Percentiles rank a stretch among this genome's conserved stretches.
Evolutionary conservation across 345 rosid species (phyloP).

Genomic region (Eucalyptus melliodora): DNA sequence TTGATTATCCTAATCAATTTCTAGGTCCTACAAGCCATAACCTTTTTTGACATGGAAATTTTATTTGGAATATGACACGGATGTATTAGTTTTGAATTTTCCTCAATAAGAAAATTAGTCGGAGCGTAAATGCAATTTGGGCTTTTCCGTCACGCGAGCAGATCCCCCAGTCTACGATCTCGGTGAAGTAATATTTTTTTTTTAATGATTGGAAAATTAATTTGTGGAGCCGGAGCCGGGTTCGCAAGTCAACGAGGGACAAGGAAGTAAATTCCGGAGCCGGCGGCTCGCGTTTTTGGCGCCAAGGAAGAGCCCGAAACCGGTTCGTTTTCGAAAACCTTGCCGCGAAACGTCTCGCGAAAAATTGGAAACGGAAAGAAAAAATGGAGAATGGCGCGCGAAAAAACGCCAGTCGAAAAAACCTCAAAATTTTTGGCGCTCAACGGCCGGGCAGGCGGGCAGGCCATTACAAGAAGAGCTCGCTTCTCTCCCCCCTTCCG

Average conservation of each 20-base stretch:
- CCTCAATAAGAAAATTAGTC: too few species aligned
- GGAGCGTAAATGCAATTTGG: too few species aligned
- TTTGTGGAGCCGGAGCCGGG: not conserved
- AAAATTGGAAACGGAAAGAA: not conserved
- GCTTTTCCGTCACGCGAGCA: too few species aligned
- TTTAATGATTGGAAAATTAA: too few species aligned
- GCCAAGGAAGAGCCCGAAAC: not conserved
- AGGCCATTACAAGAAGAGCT: not conserved
- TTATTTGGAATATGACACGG: too few species aligned
- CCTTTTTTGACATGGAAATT: too few species aligned
- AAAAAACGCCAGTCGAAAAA: not conserved
- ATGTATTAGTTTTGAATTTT: too few species aligned
- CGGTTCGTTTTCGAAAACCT: not conserved
- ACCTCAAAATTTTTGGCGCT: not conserved
- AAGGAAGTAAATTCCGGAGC: not conserved
- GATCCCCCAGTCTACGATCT: fast-evolving
- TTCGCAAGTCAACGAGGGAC: not conserved
- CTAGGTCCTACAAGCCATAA: fast-evolving
- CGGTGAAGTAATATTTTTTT: fast-evolving
- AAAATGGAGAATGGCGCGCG: not conserved
- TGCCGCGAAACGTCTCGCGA: not conserved
- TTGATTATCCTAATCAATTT: too few species aligned
- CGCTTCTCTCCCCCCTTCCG: not conserved
- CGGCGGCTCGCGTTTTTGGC: not conserved
- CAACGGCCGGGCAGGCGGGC: not conserved